Evolutionary conservation across 345 rosid genomes (phyloP).

Genomic region (Excoecaria cochinchinensis): DNA sequence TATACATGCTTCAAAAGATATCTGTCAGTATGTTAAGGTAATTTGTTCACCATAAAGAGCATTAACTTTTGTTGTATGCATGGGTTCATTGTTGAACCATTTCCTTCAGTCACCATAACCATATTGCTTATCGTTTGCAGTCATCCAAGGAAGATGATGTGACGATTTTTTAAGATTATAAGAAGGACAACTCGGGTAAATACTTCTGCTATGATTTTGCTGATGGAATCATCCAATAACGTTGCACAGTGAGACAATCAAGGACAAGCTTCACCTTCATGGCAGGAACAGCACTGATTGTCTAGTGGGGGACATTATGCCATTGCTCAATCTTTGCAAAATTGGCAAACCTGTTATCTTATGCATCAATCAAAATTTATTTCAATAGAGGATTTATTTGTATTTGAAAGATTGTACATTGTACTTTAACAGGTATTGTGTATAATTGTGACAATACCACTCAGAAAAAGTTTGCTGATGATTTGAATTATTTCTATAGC

Average conservation of each 20-base stretch:
- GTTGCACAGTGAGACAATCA: background rate
- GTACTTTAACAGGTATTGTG: too few species aligned
- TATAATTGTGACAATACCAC: background rate
- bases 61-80: too few species aligned
- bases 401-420: background rate
- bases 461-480: background rate
- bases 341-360: background rate
- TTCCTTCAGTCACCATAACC: background rate
- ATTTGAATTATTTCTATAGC: background rate
- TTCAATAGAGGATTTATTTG: background rate
- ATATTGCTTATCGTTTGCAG: constrained; percentile 16
- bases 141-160: constrained; percentile 21
- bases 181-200: background rate
- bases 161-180: constrained; percentile 10
- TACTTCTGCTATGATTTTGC: too few species aligned
- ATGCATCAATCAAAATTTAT: background rate
- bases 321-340: background rate
- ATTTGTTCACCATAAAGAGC: too few species aligned
- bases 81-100: background rate
- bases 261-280: background rate
- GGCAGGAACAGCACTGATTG: background rate
- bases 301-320: background rate
- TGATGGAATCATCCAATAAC: background rate
- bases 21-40: constrained; percentile 18
- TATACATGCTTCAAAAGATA: constrained; percentile 59